Evolutionary conservation across 2,329 filamentous ascomycete genomes (phyloP), one percentile per base, ranked within the genome.

Genomic region (Diaporthe humulicola): DNA sequence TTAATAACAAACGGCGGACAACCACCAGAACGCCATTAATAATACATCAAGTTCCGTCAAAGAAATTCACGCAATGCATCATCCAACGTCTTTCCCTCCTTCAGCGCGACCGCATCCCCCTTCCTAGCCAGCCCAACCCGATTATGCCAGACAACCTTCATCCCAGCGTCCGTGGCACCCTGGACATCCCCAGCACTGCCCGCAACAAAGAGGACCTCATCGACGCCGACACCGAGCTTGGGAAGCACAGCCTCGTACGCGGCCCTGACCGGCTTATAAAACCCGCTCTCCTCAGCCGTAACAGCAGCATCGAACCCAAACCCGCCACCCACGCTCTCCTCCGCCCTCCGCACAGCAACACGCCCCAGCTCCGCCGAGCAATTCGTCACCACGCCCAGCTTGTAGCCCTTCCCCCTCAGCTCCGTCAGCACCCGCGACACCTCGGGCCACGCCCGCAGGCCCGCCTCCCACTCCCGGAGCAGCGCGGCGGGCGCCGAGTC

Each of bases 141-240:
- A 28, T 85, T 85, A 54, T 85, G 83, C 83, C 84, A 85, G 42
- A 83, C 81, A 30, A 85, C 84, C 36, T 66, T 81, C 83, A 86
- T 85, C 0, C 84, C 84, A 1, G 80, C 83, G 2, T 79, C 75
- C 0, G 80, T 81, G 1, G 85, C 84, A 4, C 84, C 84, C 33
- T 83, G 76, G 0, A 86, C 83, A 76, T 86, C 85, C 3, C 83
- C 83, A 1, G 82, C 81, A 60, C 84, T 86, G 8, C 85, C 84
- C 0, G 83, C 83, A 33, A 85, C 82, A 60, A 85, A 85, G 28
- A 85, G 57, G 2, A 78, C 80, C 19, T 84, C 81, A 0, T 73
- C 50, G 0, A 79, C 77, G 0, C 77, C 74, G 0, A 84, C 75
- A 0, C 78, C 79, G 56, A 85, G 74, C 19, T 45, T 64, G 0